Conservation (phyloP, 495 filamentous ascomycete genomes). For the Alectoria sarmentosa region DNA sequence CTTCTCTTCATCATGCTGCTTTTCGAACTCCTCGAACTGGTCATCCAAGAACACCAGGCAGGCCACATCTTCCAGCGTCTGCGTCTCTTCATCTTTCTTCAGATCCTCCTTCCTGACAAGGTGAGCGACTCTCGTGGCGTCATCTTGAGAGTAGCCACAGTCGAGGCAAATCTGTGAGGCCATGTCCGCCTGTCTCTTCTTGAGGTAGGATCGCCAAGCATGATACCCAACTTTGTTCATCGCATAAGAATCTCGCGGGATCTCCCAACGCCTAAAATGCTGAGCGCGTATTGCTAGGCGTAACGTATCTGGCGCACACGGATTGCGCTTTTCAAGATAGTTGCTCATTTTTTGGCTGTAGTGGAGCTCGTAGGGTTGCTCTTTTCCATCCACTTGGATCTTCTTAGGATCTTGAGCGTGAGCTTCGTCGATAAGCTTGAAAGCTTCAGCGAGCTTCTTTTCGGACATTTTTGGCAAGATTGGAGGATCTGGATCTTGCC, state of each 20-base stretch:
- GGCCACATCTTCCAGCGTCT: constrained; percentile 74
- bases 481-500: not conserved
- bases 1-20: constrained; percentile 62
- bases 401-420: constrained; percentile 60
- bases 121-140: constrained; percentile 47
- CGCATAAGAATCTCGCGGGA: constrained; percentile 62
- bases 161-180: constrained; percentile 48
- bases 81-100: constrained; percentile 55
- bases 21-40: constrained; percentile 71
- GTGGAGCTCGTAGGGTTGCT: constrained; percentile 66
- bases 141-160: constrained; percentile 41
- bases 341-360: constrained; percentile 71
- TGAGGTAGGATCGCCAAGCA: constrained; percentile 64
- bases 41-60: constrained; percentile 83
- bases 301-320: constrained; percentile 54
- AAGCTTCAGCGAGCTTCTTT: constrained; percentile 36
- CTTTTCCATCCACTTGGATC: constrained; percentile 31
- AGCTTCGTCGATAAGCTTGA: constrained; percentile 62
- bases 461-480: constrained; percentile 12
- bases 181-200: constrained; percentile 59
- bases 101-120: constrained; percentile 62
- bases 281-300: constrained; percentile 72
- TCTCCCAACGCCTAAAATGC: constrained; percentile 76
- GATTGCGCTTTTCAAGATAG: constrained; percentile 51
- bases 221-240: constrained; percentile 65